Percentiles rank a stretch among this genome's conserved stretches.
Conservation (phyloP, 345 rosid species). For the thale cress (Arabidopsis thaliana) region TAIR10.1 NC_003070.9:21909001-21909500, state of each 20-base stretch:
- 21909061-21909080: too few species aligned
- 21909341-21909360: conserved; percentile 31
- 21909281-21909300: not conserved
- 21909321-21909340: conserved; percentile 34
- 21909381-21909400: conserved; percentile 23
- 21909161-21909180: not conserved
- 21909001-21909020: too few species aligned
- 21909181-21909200: conserved; percentile 1
- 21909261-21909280: conserved; percentile 15
- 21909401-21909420: not conserved
- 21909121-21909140: not conserved
- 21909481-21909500: conserved; percentile 73
- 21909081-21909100: too few species aligned
- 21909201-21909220: conserved; percentile 10
- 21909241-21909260: not conserved
- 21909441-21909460: conserved; percentile 11
- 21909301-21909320: conserved; percentile 13
- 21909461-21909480: conserved; percentile 60
- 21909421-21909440: conserved; percentile 20
- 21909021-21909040: too few species aligned
- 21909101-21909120: too few species aligned
- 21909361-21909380: conserved; percentile 23
- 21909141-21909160: not conserved
- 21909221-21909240: conserved; percentile 24
- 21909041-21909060: too few species aligned